Percentiles rank a stretch among this genome's conserved stretches.
phyloP scores from a whole-genome alignment of 345 rosid genomes.

The Camelina laxa region DNA sequence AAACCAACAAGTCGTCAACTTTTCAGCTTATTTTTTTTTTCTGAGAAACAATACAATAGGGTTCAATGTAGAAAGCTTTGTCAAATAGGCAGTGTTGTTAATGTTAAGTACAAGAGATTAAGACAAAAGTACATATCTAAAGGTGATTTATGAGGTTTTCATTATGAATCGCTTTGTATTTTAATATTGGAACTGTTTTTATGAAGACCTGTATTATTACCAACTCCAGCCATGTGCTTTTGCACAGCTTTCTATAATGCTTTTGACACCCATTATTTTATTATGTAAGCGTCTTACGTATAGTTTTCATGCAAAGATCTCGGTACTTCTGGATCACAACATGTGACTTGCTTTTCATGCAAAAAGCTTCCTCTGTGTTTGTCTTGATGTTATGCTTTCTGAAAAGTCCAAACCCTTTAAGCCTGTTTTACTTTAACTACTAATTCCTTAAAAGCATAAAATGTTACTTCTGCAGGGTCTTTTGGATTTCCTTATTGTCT shows the following conservation, averaged over 20 bases:
- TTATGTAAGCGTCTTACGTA: constrained; percentile 27
- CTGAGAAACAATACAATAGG: constrained; percentile 1
- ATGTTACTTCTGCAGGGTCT: constrained; percentile 23
- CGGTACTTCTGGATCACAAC: constrained; percentile 39
- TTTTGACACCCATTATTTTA: constrained; percentile 31
- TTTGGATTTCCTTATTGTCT: constrained; percentile 16
- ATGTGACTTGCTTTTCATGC: constrained; percentile 48
- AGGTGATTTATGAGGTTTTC: constrained; percentile 12
- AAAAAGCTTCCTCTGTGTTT: constrained; percentile 38
- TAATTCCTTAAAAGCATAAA: constrained; percentile 37
- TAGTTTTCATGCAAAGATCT: constrained; percentile 42
- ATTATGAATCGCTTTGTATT: constrained; percentile 22
- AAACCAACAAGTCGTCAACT: constrained; percentile 1
- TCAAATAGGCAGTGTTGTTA: neutral
- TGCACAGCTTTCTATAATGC: constrained; percentile 37
- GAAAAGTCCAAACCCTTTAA: constrained; percentile 33
- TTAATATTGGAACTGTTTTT: constrained; percentile 4
- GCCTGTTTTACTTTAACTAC: constrained; percentile 19
- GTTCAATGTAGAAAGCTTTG: constrained; percentile 8
- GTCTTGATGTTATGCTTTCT: constrained; percentile 31
- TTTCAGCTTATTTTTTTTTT: neutral
- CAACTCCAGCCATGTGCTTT: constrained; percentile 45
- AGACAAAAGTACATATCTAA: constrained; percentile 36
- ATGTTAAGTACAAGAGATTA: constrained; percentile 10
- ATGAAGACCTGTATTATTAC: constrained; percentile 25